Conservation (phyloP, 139 green algal species). For the Protoeuglena noctilucae region DNA sequence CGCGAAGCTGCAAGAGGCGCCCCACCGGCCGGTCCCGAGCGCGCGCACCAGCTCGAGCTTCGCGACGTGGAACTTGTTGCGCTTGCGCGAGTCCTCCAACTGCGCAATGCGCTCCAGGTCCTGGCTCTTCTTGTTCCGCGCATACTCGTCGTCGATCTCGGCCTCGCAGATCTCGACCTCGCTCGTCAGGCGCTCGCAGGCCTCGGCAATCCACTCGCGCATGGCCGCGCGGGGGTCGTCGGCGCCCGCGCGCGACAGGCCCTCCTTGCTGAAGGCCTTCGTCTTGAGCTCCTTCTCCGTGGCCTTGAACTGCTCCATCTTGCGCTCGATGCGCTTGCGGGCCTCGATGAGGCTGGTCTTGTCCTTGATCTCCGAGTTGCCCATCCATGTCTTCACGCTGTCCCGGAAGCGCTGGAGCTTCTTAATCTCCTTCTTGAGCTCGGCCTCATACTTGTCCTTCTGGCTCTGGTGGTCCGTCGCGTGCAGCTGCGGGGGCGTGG, state of each 20-base stretch:
- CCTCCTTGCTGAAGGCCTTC: conserved; percentile 83
- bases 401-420: conserved; percentile 96
- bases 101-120: conserved; percentile 37
- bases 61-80: conserved; percentile 66
- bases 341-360: conserved; percentile 68
- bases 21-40: no score
- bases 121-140: conserved; percentile 56
- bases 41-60: conserved; percentile 48
- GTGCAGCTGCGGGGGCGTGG: conserved; percentile 47
- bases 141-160: conserved; percentile 70
- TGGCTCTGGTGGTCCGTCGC: conserved; percentile 76
- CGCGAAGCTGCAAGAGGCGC: no score
- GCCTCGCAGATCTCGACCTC: conserved; percentile 81
- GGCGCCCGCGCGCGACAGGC: conserved; percentile 31
- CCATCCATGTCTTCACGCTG: conserved; percentile 93
- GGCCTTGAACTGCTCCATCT: conserved; percentile 96
- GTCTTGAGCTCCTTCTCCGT: conserved; percentile 92
- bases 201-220: conserved; percentile 79
- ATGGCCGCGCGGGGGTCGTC: conserved; percentile 70
- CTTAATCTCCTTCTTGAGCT: conserved; percentile 99
- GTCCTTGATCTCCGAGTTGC: conserved; percentile 88
- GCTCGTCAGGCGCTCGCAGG: conserved; percentile 53
- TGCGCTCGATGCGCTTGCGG: conserved; percentile 75
- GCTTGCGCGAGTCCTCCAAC: conserved; percentile 43
- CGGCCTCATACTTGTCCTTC: conserved; percentile 90